A percentile compares a stretch with the other conserved stretches of the same genome.
Evolutionary conservation across 495 filamentous ascomycete species (phyloP).

Genomic region (Annulohypoxylon maeteangense): DNA sequence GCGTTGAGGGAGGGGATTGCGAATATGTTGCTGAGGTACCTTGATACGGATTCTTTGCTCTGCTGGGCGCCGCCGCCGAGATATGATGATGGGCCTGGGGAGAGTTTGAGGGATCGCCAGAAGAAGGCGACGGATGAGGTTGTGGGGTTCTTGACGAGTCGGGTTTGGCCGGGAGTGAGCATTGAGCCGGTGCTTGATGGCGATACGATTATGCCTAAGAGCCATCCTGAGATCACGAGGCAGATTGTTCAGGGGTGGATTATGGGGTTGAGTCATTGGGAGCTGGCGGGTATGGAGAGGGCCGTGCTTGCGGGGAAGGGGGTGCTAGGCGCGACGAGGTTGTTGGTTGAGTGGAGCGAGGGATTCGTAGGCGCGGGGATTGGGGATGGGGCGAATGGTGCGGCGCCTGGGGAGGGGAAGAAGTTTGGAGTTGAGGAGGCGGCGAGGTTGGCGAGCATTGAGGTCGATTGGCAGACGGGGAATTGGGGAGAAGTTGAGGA

Average conservation of each 20-base stretch:
- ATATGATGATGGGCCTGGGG: constrained; percentile 51
- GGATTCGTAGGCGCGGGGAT: constrained; percentile 59
- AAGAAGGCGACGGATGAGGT: constrained; percentile 71
- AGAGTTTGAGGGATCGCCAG: constrained; percentile 79
- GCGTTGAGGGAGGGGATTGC: constrained; percentile 67
- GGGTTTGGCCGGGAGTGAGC: constrained; percentile 86
- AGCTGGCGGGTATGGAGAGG: constrained; percentile 87
- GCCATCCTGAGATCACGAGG: constrained; percentile 76
- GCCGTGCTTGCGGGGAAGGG: constrained; percentile 87
- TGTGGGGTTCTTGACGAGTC: constrained; percentile 71
- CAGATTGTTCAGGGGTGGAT: constrained; percentile 85
- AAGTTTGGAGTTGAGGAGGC: constrained; percentile 76
- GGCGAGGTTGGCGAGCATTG: constrained; percentile 77
- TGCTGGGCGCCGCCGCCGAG: constrained; percentile 79
- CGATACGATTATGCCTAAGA: constrained; percentile 73
- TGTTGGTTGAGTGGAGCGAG: constrained; percentile 90
- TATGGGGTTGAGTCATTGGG: constrained; percentile 72
- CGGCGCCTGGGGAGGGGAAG: constrained; percentile 32
- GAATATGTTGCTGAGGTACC: constrained; percentile 78
- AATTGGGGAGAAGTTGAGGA: constrained; percentile 98
- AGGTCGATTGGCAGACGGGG: constrained; percentile 90
- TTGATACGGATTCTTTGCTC: constrained; percentile 92
- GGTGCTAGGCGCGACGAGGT: constrained; percentile 75
- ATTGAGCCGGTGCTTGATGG: constrained; percentile 80
- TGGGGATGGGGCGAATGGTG: constrained; percentile 24